These are phyloP conservation scores for Cryptococcus jaspeensis DNA, from an alignment of 1,284 basidiomycete genomes.

Conservation along the genomic window DNA sequence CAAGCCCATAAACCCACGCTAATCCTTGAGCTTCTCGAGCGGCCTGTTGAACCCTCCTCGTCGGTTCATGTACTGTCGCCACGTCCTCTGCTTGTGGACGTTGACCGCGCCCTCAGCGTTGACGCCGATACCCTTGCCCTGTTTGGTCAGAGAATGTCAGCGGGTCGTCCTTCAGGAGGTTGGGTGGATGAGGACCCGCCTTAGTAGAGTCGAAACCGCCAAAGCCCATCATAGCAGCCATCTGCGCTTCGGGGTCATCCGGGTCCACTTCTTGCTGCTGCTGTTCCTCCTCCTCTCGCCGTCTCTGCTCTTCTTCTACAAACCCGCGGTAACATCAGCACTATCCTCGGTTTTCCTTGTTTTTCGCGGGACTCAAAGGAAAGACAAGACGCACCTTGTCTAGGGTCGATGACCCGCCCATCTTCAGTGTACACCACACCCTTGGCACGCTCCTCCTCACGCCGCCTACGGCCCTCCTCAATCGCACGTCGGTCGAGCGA, in stretches of 20 bases:
- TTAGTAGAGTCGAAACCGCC: conserved; percentile 86
- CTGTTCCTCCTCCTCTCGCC: conserved; percentile 27
- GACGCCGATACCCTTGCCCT: conserved; percentile 70
- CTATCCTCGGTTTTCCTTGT: not conserved
- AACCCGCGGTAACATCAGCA: not conserved
- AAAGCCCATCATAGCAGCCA: conserved; percentile 91
- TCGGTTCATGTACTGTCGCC: conserved; percentile 74
- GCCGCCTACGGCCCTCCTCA: conserved; percentile 46
- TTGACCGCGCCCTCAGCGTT: conserved; percentile 59
- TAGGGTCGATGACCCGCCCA: conserved; percentile 18
- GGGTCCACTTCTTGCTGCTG: conserved; percentile 63
- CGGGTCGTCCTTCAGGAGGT: not conserved
- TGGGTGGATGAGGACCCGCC: conserved; percentile 55
- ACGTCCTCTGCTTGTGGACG: conserved; percentile 86
- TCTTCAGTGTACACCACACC: conserved; percentile 38
- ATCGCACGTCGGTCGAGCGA: conserved; percentile 43
- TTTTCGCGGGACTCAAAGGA: not conserved
- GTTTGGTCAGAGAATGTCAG: not conserved
- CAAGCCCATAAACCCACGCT: not conserved
- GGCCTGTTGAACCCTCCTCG: conserved; percentile 92
- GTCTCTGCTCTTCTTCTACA: conserved; percentile 16
- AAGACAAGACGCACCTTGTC: conserved; percentile 18
- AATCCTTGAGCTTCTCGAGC: conserved; percentile 65
- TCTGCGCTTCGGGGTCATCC: conserved; percentile 62
- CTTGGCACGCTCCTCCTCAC: conserved; percentile 47